Base-by-base conservation (phyloP, 169 alveolate species). In the Cryptosporidium canis region DNA sequence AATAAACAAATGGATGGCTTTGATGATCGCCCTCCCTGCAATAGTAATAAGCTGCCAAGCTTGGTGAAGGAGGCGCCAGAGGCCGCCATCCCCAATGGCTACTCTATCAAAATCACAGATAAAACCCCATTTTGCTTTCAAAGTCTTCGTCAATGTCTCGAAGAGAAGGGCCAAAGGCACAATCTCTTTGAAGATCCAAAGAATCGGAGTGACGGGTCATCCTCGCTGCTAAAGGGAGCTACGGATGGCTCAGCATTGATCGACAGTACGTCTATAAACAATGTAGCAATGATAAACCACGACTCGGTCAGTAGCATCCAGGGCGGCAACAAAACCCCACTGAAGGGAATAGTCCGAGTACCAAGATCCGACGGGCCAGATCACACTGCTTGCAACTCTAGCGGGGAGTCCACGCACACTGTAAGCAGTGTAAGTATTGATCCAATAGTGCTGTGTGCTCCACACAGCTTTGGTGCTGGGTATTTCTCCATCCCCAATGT, bases 401-500 rank as follows among this genome's bases (percentile, higher is more conserved):
- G 29, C n/a, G 24, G 11, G 6, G 63, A 27, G 1, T 8, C 35
- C n/a, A 7, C 63, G 35, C 63, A 51, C 63, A 8, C 63, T 51
- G 63, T 27, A 51, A 51, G 63, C 24, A 51, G 18, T 51, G 14
- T 14, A 4, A 51, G 24, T 51, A n/a, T 51, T 51, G 63, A 51
- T 51, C 63, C 63, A 21, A 51, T 51, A 1, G 63, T 51, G 1
- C 24, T 51, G n/a, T 51, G 63, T n/a, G 2, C 63, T n/a, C 35
- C 63, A 18, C 63, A 51, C 24, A 51, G 24, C 35, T 51, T 51
- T 51, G 63, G 63, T 21, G 11, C 63, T 0, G 66, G 53, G n/a
- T 35, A 77, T 27, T 77, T 47, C 45, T 29, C 55, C 3, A 21
- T 77, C n/a, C 87, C 87, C n/a, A 41, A 47, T 24, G 87, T 77